Percentiles rank a stretch among this genome's conserved stretches.
Conservation (phyloP, 2,329 filamentous ascomycete species). For the Venturia effusa region DNA sequence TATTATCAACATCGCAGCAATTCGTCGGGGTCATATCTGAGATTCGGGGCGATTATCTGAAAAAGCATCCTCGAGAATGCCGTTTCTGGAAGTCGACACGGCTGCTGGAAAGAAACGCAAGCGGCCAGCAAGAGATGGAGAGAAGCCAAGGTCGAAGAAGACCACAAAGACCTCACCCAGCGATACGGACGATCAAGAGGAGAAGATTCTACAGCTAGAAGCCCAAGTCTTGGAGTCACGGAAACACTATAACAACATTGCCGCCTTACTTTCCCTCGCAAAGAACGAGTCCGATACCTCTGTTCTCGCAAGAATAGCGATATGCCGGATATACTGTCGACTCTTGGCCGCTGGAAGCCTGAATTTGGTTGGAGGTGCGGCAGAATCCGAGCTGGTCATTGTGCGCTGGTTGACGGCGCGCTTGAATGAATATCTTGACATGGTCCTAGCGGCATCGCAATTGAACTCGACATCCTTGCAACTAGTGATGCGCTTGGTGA, state of each 20-base stretch:
- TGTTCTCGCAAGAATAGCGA: slow-evolving; percentile 59
- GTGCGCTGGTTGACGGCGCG: slow-evolving; percentile 68
- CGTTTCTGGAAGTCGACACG: slow-evolving; percentile 3
- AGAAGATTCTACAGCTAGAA: slow-evolving; percentile 45
- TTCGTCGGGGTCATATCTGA: background rate
- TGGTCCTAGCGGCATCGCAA: slow-evolving; percentile 52
- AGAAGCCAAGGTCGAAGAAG: slow-evolving; percentile 1
- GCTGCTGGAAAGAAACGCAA: slow-evolving; percentile 12
- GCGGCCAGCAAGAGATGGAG: background rate
- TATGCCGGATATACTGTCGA: slow-evolving; percentile 78
- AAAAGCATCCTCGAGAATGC: background rate
- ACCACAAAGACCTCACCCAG: background rate
- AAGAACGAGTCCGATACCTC: background rate
- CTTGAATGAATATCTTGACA: slow-evolving; percentile 57
- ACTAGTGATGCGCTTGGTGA: slow-evolving; percentile 72
- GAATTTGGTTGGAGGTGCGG: slow-evolving; percentile 31
- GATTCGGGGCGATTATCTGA: slow-evolving; percentile 16
- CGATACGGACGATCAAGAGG: slow-evolving; percentile 1
- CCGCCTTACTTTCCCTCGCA: slow-evolving; percentile 51
- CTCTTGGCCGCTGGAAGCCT: slow-evolving; percentile 66
- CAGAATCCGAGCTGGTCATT: slow-evolving; percentile 65
- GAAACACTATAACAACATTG: slow-evolving; percentile 88
- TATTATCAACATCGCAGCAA: background rate
- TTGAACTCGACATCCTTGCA: slow-evolving; percentile 60
- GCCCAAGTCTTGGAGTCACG: slow-evolving; percentile 72